Evolutionary conservation across 1,139 yeast genomes (phyloP), one percentile per base, ranked within the genome.

Genomic region (Pichia norvegensis): DNA sequence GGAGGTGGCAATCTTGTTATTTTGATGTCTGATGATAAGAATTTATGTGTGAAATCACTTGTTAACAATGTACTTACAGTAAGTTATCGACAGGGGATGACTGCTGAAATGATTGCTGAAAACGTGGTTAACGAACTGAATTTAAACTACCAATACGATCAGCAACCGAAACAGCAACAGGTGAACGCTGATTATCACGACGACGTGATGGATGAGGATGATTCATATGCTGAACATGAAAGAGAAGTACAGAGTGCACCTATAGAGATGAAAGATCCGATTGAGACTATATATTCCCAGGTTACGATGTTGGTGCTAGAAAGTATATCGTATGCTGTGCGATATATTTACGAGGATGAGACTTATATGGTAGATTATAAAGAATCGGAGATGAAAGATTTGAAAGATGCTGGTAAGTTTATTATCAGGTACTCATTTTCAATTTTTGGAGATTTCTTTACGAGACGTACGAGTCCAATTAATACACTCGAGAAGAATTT

Each of bases 21-120:
- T 5, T 63, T 85, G 29, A 57, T 87, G 44, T 82, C 95, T 0
- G 85, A 88, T 61, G 97, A 90, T 61, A 82, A 81, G 55, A 88
- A 88, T 59, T 67, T 90, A 20, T 86, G 96, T 61, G 64, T 76
- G 51, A 85, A 83, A 60, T 95, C 96, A 0, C 67, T 88, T 44
- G 63, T 81, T 1, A 81, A 86, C 56, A 80, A 71, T 0, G 61
- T 87, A 0, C 66, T 79, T 35, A 86, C 96, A 0, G 81, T 87
- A 0, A 79, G 88, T 4, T 83, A 65, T 55, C 66, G 78, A 25
- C 63, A 68, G 16, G 74, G 70, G 0, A 78, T 85, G 84, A 72
- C 77, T 2, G 85, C 88, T 0, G 63, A 67, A 20, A 51, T 75
- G 35, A 83, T 87, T 31, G 81, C 84, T 0, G 57, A 64, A 13